Conservation (phyloP, 768 basidiomycete genomes). For the Sarcomyxa edulis region DNA sequence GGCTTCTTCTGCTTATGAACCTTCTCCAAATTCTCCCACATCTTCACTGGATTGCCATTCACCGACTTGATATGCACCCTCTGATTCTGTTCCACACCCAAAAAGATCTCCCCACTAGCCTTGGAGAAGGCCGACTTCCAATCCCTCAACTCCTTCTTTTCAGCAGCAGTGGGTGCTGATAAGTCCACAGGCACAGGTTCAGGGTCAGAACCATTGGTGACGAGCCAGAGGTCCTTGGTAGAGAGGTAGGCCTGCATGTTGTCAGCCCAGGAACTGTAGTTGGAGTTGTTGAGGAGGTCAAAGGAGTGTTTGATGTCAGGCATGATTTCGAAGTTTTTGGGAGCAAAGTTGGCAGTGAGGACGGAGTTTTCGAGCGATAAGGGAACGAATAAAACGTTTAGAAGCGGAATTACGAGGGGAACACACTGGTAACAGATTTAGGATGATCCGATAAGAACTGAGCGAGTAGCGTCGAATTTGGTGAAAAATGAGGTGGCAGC, state of each 20-base stretch:
- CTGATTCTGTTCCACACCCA: slow-evolving; percentile 13
- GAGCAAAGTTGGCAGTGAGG: no score
- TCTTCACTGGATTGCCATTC: slow-evolving; percentile 16
- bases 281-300: neutral
- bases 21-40: slow-evolving; percentile 13
- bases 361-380: no score
- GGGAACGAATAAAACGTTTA: no score
- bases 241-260: neutral
- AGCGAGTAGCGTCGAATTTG: no score
- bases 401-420: no score
- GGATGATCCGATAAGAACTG: no score
- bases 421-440: no score
- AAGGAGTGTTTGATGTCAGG: slow-evolving; percentile 1
- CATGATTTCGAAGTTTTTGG: no score
- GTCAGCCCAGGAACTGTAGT: slow-evolving; percentile 1
- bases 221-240: slow-evolving; percentile 1
- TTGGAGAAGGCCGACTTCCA: no score
- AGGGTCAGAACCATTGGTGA: neutral
- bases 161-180: neutral
- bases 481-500: no score
- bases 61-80: slow-evolving; percentile 13
- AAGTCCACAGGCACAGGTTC: neutral
- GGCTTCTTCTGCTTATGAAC: slow-evolving; percentile 18
- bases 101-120: slow-evolving; percentile 13
- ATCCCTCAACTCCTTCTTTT: neutral